Percentiles rank a stretch among this genome's conserved stretches.
Evolutionary conservation across 768 basidiomycete species (phyloP).

Genomic region (Coprinellus micaceus): DNA sequence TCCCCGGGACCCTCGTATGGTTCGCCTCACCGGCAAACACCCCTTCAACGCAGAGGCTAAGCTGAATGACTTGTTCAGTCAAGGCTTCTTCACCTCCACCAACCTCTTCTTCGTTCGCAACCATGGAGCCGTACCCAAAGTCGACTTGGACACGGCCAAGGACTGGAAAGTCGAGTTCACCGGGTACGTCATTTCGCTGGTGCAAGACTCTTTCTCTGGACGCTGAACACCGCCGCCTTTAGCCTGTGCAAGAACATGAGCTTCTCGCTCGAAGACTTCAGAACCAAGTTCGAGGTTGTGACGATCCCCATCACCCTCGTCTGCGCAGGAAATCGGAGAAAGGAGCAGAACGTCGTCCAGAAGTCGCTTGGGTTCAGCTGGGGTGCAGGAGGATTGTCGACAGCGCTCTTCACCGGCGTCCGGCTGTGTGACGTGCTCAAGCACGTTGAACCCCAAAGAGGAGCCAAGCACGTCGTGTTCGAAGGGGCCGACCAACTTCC

Average conservation of each 20-base stretch:
- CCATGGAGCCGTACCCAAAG: conserved; percentile 54
- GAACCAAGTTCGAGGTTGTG: conserved; percentile 43
- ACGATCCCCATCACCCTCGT: conserved; percentile 60
- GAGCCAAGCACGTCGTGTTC: conserved; percentile 51
- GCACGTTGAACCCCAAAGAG: conserved; percentile 34
- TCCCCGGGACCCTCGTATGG: conserved; percentile 31
- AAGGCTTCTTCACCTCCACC: conserved; percentile 55
- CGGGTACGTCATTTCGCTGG: conserved; percentile 27
- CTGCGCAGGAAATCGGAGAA: conserved; percentile 63
- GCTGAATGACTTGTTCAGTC: conserved; percentile 39
- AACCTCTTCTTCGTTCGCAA: conserved; percentile 59
- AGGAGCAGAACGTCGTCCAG: conserved; percentile 60
- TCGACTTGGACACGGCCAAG: conserved; percentile 31
- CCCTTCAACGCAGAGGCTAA: conserved; percentile 58
- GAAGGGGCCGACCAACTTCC: conserved; percentile 57
- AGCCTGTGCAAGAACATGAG: conserved; percentile 30
- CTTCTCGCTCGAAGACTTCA: conserved; percentile 44
- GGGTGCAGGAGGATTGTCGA: conserved; percentile 50
- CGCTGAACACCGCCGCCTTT: no score
- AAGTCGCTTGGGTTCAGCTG: conserved; percentile 56
- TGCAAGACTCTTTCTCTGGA: neutral
- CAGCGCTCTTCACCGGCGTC: conserved; percentile 59
- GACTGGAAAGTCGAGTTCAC: conserved; percentile 46
- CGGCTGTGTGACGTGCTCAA: conserved; percentile 53
- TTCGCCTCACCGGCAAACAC: conserved; percentile 56